Conservation (phyloP, 2,329 filamentous ascomycete genomes). For the Chaetomiaceae sp. region DNA sequence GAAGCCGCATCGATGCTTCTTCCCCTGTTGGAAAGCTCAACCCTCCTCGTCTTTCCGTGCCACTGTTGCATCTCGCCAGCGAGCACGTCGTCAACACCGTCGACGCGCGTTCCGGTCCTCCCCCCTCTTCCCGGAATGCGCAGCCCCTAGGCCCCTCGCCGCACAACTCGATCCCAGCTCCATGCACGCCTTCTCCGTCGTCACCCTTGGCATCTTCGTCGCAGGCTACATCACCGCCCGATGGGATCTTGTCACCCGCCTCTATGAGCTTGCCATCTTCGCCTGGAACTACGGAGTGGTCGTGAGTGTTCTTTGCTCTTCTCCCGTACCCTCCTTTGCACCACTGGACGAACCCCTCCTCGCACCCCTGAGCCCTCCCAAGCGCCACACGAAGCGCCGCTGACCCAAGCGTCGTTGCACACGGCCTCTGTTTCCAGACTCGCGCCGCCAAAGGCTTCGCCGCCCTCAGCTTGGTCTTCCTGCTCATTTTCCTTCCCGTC, state of each 20-base stretch:
- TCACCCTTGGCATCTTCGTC: conserved; percentile 97
- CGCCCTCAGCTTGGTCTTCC: conserved; percentile 76
- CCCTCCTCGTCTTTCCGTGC: no score
- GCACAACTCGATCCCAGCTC: conserved; percentile 38
- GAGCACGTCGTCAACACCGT: background rate
- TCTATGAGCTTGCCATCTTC: conserved; percentile 96
- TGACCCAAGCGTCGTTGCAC: conserved; percentile 1
- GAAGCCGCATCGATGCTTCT: no score
- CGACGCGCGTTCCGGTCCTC: background rate
- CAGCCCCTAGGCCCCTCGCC: conserved; percentile 30
- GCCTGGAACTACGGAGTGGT: conserved; percentile 98
- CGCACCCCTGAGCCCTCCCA: no score
- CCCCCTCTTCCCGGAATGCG: conserved; percentile 35
- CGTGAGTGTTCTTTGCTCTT: no score
- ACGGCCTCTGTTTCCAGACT: conserved; percentile 57
- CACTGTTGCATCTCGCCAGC: no score
- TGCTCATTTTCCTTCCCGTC: conserved; percentile 76
- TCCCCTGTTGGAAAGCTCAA: no score
- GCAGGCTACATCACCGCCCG: conserved; percentile 98
- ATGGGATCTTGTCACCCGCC: conserved; percentile 94
- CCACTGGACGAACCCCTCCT: no score
- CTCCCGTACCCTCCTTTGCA: no score
- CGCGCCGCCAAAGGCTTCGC: conserved; percentile 81
- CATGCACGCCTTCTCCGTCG: conserved; percentile 97
- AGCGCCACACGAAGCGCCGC: no score